Conservation (phyloP, 257 asterid genomes). For the Solanum microdontum region DNA sequence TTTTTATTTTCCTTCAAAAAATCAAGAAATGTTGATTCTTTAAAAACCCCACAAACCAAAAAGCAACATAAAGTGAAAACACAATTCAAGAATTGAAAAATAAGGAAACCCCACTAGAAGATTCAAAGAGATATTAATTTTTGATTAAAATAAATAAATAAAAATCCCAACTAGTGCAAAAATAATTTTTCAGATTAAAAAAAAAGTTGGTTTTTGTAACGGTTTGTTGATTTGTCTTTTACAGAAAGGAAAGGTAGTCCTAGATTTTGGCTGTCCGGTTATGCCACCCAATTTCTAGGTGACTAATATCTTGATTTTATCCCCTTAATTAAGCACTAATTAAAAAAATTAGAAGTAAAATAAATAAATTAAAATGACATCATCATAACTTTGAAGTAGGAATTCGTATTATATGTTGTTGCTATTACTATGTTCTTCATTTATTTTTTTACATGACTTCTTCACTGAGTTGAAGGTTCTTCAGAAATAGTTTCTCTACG, state of each 20-base stretch:
- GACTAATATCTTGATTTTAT: not conserved
- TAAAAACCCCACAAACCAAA: not conserved
- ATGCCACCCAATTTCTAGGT: not conserved
- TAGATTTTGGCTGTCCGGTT: not conserved
- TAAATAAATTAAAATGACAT: not conserved
- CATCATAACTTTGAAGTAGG: not conserved
- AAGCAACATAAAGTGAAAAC: not conserved
- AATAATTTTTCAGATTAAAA: not conserved
- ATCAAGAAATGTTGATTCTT: not conserved
- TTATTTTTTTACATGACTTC: too few species aligned
- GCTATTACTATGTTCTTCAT: not conserved
- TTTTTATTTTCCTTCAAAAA: not conserved
- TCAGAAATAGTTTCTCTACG: not conserved
- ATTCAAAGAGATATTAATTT: not conserved
- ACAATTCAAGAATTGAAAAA: not conserved
- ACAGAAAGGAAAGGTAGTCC: constrained; percentile 8
- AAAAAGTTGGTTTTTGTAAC: constrained; percentile 13
- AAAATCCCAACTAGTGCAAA: not conserved
- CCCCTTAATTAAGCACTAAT: not conserved
- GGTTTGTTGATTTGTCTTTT: constrained; percentile 36
- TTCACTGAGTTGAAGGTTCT: not conserved
- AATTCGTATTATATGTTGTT: too few species aligned
- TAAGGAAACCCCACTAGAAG: not conserved
- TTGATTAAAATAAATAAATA: not conserved
- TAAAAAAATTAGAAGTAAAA: not conserved